These are phyloP conservation scores for Globisporangium perplexum DNA, from an alignment of 352 stramenopile genomes.

Conservation along the genomic window DNA sequence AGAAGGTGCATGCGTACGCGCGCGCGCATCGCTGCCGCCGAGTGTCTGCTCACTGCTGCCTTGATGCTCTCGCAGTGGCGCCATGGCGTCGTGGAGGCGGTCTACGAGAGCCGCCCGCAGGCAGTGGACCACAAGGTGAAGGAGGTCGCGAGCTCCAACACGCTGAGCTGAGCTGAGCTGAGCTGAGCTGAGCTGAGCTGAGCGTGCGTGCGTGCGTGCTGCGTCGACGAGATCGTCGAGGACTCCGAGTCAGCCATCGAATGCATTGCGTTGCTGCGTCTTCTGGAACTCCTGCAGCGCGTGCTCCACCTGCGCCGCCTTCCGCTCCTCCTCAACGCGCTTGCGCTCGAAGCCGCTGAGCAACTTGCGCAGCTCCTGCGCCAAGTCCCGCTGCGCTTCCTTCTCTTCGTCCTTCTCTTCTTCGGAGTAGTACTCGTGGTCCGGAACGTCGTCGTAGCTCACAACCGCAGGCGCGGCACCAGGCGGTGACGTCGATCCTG, in stretches of 20 bases:
- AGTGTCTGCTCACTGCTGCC: slow-evolving; percentile 4
- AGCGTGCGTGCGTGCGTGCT: not conserved
- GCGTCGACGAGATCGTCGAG: not conserved
- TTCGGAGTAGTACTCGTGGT: slow-evolving; percentile 8
- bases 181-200: too few relatives aligned
- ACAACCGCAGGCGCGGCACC: not conserved
- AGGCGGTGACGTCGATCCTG: not conserved
- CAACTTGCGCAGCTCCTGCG: slow-evolving; percentile 54
- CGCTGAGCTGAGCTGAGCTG: slow-evolving; percentile 53
- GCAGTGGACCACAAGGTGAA: slow-evolving; percentile 75
- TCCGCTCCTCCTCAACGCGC: slow-evolving; percentile 60
- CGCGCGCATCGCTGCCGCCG: not conserved
- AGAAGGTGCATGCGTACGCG: slow-evolving; percentile 48
- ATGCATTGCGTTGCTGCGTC: slow-evolving; percentile 21
- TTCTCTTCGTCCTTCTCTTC: slow-evolving; percentile 28
- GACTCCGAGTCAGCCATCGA: not conserved
- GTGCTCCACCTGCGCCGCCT: slow-evolving; percentile 36
- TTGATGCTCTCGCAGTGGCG: slow-evolving; percentile 46
- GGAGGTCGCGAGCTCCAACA: slow-evolving; percentile 33
- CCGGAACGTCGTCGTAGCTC: slow-evolving; percentile 1
- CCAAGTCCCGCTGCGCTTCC: slow-evolving; percentile 33
- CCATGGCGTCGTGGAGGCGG: slow-evolving; percentile 78
- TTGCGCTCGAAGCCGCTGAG: slow-evolving; percentile 48
- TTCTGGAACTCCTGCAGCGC: slow-evolving; percentile 51
- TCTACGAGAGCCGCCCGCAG: slow-evolving; percentile 79